Percentiles rank a stretch among this genome's conserved stretches.
Conservation (phyloP, 352 stramenopile species). For the Phytophthora niederhauseri region DNA sequence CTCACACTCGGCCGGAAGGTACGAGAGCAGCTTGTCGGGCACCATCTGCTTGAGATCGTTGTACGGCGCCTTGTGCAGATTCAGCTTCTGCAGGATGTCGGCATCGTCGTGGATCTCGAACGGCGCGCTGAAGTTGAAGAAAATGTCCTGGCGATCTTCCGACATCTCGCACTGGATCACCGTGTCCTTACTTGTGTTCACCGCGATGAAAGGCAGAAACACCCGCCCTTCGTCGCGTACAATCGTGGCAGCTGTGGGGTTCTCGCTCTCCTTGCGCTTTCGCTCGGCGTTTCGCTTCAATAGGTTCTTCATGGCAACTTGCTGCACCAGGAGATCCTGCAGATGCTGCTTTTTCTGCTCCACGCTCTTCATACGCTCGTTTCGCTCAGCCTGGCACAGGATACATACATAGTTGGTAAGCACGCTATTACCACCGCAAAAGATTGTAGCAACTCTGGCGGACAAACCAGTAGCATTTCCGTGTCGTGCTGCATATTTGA, state of each 20-base stretch:
- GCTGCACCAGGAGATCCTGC: constrained; percentile 93
- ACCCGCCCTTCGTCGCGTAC: constrained; percentile 84
- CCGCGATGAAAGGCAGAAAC: constrained; percentile 97
- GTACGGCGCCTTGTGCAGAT: constrained; percentile 83
- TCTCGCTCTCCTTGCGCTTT: constrained; percentile 52
- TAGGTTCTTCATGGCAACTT: constrained; percentile 96
- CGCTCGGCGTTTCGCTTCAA: constrained; percentile 87
- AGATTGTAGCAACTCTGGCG: background rate
- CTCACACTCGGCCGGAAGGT: constrained; percentile 82
- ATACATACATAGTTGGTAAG: too few relatives aligned
- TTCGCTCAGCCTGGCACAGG: constrained; percentile 59
- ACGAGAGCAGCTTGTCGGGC: constrained; percentile 74
- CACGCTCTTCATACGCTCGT: constrained; percentile 79
- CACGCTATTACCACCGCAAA: background rate
- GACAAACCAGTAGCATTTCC: constrained; percentile 79
- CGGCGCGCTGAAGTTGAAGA: constrained; percentile 96
- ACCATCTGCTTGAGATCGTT: constrained; percentile 77
- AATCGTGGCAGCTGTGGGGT: constrained; percentile 28
- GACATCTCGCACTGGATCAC: constrained; percentile 98
- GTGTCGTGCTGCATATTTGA: constrained; percentile 88
- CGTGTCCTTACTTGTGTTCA: constrained; percentile 95
- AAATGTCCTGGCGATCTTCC: constrained; percentile 94
- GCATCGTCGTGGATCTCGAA: constrained; percentile 99
- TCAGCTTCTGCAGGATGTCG: constrained; percentile 95
- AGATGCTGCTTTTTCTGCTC: constrained; percentile 92